A percentile compares a stretch with the other conserved stretches of the same genome.
These are phyloP conservation scores for Microstegium vimineum DNA, from an alignment of 176 grass and related monocot genomes.

Conservation along the genomic window DNA sequence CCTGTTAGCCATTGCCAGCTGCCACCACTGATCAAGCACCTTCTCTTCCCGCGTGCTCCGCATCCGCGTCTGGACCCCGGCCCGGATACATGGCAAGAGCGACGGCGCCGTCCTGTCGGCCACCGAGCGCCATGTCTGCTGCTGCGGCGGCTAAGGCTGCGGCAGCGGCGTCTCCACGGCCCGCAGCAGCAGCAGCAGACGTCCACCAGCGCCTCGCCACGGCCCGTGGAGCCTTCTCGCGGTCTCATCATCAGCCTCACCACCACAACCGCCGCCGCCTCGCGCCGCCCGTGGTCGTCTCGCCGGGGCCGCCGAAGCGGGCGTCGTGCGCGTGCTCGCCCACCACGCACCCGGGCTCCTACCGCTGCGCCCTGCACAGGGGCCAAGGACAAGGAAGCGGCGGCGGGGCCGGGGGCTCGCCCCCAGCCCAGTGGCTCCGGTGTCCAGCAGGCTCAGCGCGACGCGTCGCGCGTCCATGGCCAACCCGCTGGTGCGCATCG, in stretches of 20 bases:
- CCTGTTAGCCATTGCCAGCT: not conserved
- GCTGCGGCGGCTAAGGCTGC: not conserved
- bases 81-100: conserved; percentile 13
- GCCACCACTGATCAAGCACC: not conserved
- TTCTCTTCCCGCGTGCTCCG: not conserved
- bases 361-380: conserved; percentile 60
- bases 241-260: not conserved
- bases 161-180: not conserved
- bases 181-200: not conserved
- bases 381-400: not conserved
- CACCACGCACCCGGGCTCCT: conserved; percentile 66
- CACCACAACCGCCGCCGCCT: not conserved
- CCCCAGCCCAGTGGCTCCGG: not conserved
- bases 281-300: not conserved
- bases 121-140: not conserved
- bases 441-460: conserved; percentile 25
- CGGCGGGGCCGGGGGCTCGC: no score
- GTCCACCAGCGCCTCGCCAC: not conserved
- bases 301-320: not conserved
- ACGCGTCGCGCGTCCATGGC: conserved; percentile 47
- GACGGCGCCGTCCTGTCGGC: not conserved
- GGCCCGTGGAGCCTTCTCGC: not conserved
- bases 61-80: not conserved
- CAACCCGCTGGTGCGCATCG: conserved; percentile 61
- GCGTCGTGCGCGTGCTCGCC: conserved; percentile 60